phyloP scores from a whole-genome alignment of 2,329 filamentous ascomycete genomes.

The Fusarium sp. region DNA sequence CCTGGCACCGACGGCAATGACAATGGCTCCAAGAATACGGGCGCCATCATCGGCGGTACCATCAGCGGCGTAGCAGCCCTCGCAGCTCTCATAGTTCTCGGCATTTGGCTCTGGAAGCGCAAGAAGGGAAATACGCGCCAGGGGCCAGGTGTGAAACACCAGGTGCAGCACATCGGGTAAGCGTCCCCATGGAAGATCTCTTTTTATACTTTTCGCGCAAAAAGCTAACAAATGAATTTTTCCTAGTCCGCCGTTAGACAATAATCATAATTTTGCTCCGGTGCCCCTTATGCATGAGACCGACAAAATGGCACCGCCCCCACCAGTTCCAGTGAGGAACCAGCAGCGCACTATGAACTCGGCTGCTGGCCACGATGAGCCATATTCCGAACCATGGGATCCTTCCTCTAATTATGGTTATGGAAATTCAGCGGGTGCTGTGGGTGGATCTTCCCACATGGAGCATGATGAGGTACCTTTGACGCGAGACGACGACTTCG shows the following conservation, averaged over 20 bases:
- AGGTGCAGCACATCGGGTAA: slow-evolving; percentile 56
- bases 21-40: slow-evolving; percentile 50
- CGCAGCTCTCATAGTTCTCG: slow-evolving; percentile 53
- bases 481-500: slow-evolving; percentile 57
- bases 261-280: slow-evolving; percentile 42
- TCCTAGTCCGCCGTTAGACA: slow-evolving; percentile 43
- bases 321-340: slow-evolving; percentile 28
- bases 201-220: background rate
- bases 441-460: slow-evolving; percentile 39
- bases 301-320: slow-evolving; percentile 32
- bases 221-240: slow-evolving; percentile 31
- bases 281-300: slow-evolving; percentile 43
- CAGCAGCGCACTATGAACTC: slow-evolving; percentile 31
- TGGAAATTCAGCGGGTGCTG: slow-evolving; percentile 18
- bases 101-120: slow-evolving; percentile 57
- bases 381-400: slow-evolving; percentile 34
- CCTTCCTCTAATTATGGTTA: slow-evolving; percentile 28
- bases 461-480: slow-evolving; percentile 53
- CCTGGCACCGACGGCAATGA: slow-evolving; percentile 43
- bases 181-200: slow-evolving; percentile 7
- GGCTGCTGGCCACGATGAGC: slow-evolving; percentile 19
- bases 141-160: slow-evolving; percentile 53
- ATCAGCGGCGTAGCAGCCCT: slow-evolving; percentile 62
- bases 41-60: slow-evolving; percentile 64
- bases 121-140: slow-evolving; percentile 54